A percentile compares a stretch with the other conserved stretches of the same genome.
phyloP scores from a whole-genome alignment of 1,284 basidiomycete genomes.

The Sphaerobolus stellatus region DNA sequence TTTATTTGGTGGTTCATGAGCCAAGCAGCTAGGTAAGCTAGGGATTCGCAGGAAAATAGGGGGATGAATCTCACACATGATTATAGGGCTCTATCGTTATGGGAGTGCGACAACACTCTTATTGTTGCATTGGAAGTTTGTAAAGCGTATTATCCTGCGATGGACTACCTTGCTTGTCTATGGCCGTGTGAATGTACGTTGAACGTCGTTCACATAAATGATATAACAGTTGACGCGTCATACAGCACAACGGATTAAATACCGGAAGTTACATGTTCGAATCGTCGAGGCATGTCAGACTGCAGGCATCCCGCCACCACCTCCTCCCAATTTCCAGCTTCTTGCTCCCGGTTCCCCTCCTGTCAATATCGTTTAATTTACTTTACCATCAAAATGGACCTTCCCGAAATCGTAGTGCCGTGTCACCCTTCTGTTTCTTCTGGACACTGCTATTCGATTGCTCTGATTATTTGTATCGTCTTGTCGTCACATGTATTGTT shows the following conservation, averaged over 20 bases:
- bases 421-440: no score
- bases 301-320: slow-evolving; percentile 43
- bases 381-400: no score
- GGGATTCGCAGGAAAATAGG: no score
- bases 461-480: no score
- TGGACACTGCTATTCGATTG: no score
- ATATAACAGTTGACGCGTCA: neutral
- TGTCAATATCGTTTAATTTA: slow-evolving; percentile 7
- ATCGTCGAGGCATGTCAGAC: slow-evolving; percentile 48
- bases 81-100: slow-evolving; percentile 38
- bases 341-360: slow-evolving; percentile 12
- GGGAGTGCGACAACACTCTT: slow-evolving; percentile 60
- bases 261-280: slow-evolving; percentile 46
- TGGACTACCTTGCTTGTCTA: slow-evolving; percentile 62
- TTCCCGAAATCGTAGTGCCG: no score
- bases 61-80: slow-evolving; percentile 6
- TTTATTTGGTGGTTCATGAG: slow-evolving; percentile 78
- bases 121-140: slow-evolving; percentile 65
- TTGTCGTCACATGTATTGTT: no score
- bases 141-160: slow-evolving; percentile 57
- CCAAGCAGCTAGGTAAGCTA: slow-evolving; percentile 59
- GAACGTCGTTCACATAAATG: neutral
- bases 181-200: slow-evolving; percentile 67
- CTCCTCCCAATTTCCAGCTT: slow-evolving; percentile 13
- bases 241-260: slow-evolving; percentile 54